These are phyloP conservation scores for Phytophthora litchii DNA, from an alignment of 352 stramenopile species.

Conservation along the genomic window DNA sequence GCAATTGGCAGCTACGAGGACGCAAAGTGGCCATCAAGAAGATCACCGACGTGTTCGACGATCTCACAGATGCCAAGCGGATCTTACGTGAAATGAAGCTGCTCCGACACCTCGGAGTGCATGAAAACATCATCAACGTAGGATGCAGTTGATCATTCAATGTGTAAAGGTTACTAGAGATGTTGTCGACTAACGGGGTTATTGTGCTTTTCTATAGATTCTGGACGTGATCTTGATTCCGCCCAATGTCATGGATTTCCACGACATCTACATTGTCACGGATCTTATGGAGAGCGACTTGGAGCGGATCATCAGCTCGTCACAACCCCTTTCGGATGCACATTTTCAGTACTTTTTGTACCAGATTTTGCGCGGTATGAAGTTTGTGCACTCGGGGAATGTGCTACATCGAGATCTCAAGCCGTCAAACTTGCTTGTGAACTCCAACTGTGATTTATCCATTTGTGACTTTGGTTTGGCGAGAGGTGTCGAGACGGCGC, in stretches of 20 bases:
- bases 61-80: conserved; percentile 92
- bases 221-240: conserved; percentile 84
- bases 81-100: conserved; percentile 95
- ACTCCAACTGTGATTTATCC: conserved; percentile 90
- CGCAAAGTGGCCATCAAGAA: conserved; percentile 93
- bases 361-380: conserved; percentile 94
- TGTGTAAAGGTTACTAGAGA: conserved; percentile 2
- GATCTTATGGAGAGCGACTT: conserved; percentile 94
- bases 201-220: conserved; percentile 46
- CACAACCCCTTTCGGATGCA: conserved; percentile 83
- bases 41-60: conserved; percentile 92
- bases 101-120: conserved; percentile 88
- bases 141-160: conserved; percentile 8
- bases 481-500: conserved; percentile 85
- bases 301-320: conserved; percentile 91
- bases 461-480: conserved; percentile 94
- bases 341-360: conserved; percentile 93
- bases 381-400: conserved; percentile 98
- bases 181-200: neutral
- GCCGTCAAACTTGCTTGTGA: conserved; percentile 89
- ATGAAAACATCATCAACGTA: conserved; percentile 93
- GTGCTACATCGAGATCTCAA: conserved; percentile 93
- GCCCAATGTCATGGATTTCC: conserved; percentile 86
- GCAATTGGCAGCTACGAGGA: conserved; percentile 61
- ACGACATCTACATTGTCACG: conserved; percentile 92